phyloP scores from a whole-genome alignment of 257 asterid species.

The Solanum chaucha region DNA sequence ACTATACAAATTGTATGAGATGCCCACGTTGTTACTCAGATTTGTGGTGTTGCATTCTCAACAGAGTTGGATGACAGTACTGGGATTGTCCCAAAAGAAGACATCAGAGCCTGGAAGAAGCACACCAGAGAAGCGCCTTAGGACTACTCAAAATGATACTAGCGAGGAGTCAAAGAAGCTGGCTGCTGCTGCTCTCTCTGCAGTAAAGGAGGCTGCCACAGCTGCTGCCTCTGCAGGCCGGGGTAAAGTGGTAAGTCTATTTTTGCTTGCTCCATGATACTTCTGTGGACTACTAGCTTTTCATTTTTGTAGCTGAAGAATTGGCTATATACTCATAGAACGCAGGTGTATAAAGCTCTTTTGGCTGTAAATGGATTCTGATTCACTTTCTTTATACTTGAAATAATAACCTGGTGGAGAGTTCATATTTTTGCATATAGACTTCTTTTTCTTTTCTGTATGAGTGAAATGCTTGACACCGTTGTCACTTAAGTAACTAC shows the following conservation, averaged over 20 bases:
- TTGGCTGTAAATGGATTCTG: not conserved
- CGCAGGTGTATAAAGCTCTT: not conserved
- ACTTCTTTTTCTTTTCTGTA: not conserved
- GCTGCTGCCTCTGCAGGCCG: slow-evolving; percentile 38
- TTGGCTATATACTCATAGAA: not conserved
- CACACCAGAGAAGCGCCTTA: slow-evolving; percentile 17
- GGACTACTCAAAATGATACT: slow-evolving; percentile 18
- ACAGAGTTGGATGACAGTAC: slow-evolving; percentile 74
- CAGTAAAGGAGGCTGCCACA: slow-evolving; percentile 61
- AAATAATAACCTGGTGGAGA: not conserved
- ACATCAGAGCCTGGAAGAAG: slow-evolving; percentile 25
- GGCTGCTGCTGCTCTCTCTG: slow-evolving; percentile 94
- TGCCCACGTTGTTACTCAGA: not conserved
- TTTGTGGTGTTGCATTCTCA: not conserved
- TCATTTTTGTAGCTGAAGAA: not conserved
- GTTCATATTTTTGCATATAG: not conserved
- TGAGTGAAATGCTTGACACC: not conserved
- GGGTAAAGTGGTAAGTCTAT: slow-evolving; percentile 41
- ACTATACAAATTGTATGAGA: not conserved
- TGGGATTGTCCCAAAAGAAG: slow-evolving; percentile 68
- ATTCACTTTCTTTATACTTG: not conserved
- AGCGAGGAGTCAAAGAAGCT: slow-evolving; percentile 60
- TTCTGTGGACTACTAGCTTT: not conserved
- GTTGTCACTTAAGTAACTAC: not conserved
- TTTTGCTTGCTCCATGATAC: not conserved